Evolutionary conservation across 2,329 filamentous ascomycete species (phyloP), one percentile per base, ranked within the genome.

Genomic region (Elsinoe australis): DNA sequence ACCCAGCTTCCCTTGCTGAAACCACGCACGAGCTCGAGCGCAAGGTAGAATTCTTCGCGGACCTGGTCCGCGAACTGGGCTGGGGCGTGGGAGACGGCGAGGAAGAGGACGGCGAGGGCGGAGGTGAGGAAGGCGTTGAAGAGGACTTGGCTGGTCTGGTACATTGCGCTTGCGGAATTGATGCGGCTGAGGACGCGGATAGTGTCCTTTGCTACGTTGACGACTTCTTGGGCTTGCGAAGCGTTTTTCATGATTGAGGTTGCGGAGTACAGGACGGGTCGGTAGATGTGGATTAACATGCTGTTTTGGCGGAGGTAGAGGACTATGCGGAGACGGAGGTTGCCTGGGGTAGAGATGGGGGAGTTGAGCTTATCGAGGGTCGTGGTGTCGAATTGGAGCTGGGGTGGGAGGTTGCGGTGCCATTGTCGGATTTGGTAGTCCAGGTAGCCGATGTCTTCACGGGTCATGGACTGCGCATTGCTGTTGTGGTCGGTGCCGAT

Each of bases 221-320:
- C 82, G 0, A 79, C 83, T 0, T 76, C 84, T 58, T 86, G 80
- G 2, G 88, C 88, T 53, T 86, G 81, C 3, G 71, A 67, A 44
- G 82, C 74, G 60, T 94, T 83, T 50, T 83, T 78, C 67, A 84
- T 79, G 58, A 95, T 95, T 57, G 82, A 89, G 9, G 80, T 84
- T 3, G 86, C 80, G 14, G 84, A 90, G 63, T 95, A 87, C 6
- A 96, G 70, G 2, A 95, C 82, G 0, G 88, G 88, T 0, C 87
- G 85, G 63, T 94, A 89, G 21, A 95, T 85, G 62, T 87, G 80
- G 50, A 89, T 92, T 4, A 89, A 83, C 67, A 94, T 86, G 68
- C 94, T 88, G 58, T 95, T 95, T 33, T 87, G 79, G 31, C 89
- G 80, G 12, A 95, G 71, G 61, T 94, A 92, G 14, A 92, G 82